Evolutionary conservation across 2,329 filamentous ascomycete genomes (phyloP), one percentile per base, ranked within the genome.

Genomic region (Pseudocercospora crystallina): DNA sequence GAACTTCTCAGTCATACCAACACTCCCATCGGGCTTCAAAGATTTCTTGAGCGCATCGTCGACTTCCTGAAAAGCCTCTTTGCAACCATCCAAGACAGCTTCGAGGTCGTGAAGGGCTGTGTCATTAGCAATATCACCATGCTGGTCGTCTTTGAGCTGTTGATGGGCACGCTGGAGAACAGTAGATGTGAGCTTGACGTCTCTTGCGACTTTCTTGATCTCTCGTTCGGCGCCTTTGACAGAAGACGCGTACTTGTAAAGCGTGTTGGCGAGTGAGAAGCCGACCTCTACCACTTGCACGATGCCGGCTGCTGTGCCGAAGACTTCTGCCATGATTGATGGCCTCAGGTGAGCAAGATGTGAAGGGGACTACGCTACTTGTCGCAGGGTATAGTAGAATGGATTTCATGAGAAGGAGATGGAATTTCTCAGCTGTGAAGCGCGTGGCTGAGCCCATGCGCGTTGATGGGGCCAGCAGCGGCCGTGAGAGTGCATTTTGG

Each of bases 221-320:
- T 59, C 50, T 33, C 47, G 49, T 14, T 55, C 43, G 2, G 57
- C 54, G 32, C 43, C 49, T 15, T 50, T 49, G 20, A 59, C 51
- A 2, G 35, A 40, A n/a, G 47, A 35, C 8, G 44, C 36, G 35
- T 41, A 53, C 15, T 39, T 45, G 49, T 56, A 51, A 2, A 57
- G 29, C 1, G 53, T 53, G 15, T 43, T 54, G n/a, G 54, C 50
- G 8, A 59, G 47, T 13, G 48, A 43, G 37, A 54, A 37, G 17
- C 56, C 56, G n/a, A 46, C 43, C 33, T 53, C 50, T 4, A 51
- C 53, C 20, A 59, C 54, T 13, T 56, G 53, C 2, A 59, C 31
- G 5, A 52, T 43, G 20, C 50, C 43, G 20, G 46, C 43, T 11
- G 43, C 53, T 1, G 50, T 50, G 8, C 53, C 44, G 31, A 57